Conservation (phyloP, 2,329 filamentous ascomycete genomes). For the Cercospora brassicicola region DNA sequence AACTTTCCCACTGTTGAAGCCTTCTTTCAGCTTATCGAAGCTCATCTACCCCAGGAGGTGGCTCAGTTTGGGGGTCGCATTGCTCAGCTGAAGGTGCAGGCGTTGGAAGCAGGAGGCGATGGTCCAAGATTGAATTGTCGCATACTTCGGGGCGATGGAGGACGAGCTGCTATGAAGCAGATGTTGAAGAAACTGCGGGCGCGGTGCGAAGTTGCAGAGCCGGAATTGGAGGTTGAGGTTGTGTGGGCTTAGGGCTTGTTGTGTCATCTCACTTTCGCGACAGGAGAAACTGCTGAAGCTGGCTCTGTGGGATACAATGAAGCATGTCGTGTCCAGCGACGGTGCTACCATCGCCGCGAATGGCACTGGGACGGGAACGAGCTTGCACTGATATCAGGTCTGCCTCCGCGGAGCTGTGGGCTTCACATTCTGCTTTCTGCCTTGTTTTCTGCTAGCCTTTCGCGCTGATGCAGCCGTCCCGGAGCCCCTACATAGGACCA, state of each 20-base stretch:
- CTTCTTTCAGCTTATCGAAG: conserved; percentile 3
- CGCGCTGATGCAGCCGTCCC: background rate
- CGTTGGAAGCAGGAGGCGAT: background rate
- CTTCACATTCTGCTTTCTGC: background rate
- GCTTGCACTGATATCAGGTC: background rate
- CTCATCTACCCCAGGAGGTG: conserved; percentile 1
- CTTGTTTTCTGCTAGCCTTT: background rate
- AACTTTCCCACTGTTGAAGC: conserved; percentile 7
- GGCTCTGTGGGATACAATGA: background rate
- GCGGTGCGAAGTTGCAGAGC: conserved; percentile 8
- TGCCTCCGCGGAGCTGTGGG: background rate
- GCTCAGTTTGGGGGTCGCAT: conserved; percentile 1
- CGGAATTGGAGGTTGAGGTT: conserved; percentile 11
- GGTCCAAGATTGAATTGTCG: conserved; percentile 8
- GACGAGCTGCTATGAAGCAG: conserved; percentile 6
- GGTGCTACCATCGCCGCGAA: background rate
- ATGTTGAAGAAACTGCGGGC: conserved; percentile 8
- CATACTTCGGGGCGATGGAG: conserved; percentile 3
- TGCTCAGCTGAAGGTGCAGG: background rate
- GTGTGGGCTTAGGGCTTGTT: conserved; percentile 7
- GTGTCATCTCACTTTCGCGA: background rate
- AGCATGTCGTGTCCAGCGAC: background rate
- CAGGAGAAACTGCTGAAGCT: background rate
- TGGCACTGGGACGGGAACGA: background rate
- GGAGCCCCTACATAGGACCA: background rate